Conservation (phyloP, 768 basidiomycete genomes). For the Leucogyrophana mollusca region DNA sequence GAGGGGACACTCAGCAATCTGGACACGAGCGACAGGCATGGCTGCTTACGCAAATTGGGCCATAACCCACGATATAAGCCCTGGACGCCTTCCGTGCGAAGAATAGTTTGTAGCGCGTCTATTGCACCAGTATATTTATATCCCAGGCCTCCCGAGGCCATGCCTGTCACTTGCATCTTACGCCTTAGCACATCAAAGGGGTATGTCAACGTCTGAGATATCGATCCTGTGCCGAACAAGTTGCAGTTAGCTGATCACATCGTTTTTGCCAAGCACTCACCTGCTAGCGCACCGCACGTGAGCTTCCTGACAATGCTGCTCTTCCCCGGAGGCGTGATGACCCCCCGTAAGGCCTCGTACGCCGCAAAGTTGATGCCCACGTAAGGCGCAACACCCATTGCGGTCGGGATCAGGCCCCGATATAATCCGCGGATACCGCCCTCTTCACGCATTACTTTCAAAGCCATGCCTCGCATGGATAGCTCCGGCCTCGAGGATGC, state of each 20-base stretch:
- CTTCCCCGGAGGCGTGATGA: slow-evolving; percentile 83
- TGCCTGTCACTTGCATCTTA: slow-evolving; percentile 93
- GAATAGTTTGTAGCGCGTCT: slow-evolving; percentile 69
- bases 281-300: slow-evolving; percentile 83
- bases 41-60: slow-evolving; percentile 79
- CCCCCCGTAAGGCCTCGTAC: slow-evolving; percentile 78
- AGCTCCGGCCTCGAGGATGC: slow-evolving; percentile 53
- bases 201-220: slow-evolving; percentile 93
- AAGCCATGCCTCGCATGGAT: slow-evolving; percentile 85
- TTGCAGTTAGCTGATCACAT: slow-evolving; percentile 7
- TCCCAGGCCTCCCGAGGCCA: slow-evolving; percentile 56
- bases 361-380: slow-evolving; percentile 93
- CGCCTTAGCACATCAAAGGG: slow-evolving; percentile 93
- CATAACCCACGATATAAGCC: slow-evolving; percentile 86
- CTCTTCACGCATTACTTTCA: slow-evolving; percentile 88
- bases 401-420: slow-evolving; percentile 81
- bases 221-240: slow-evolving; percentile 52
- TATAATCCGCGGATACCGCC: slow-evolving; percentile 88
- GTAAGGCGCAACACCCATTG: slow-evolving; percentile 87
- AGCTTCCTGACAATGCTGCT: slow-evolving; percentile 67
- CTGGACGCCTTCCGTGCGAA: slow-evolving; percentile 68
- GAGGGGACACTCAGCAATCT: slow-evolving; percentile 7
- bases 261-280: slow-evolving; percentile 34
- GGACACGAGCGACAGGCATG: slow-evolving; percentile 5
- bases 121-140: slow-evolving; percentile 79